These are phyloP conservation scores for Meyerozyma sp. DNA, from an alignment of 1,139 yeast species.

Conservation along the genomic window DNA sequence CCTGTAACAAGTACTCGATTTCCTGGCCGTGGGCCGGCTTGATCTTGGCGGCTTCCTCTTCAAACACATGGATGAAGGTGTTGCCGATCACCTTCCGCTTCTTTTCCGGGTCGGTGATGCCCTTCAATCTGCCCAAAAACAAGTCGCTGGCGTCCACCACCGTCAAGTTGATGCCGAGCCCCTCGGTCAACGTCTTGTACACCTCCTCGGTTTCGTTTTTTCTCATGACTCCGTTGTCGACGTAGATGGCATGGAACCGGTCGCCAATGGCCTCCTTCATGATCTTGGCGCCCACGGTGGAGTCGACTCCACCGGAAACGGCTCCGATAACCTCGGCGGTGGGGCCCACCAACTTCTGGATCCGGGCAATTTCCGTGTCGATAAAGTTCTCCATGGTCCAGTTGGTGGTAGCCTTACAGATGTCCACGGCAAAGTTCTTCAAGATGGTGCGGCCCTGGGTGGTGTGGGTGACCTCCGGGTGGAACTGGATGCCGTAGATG, in stretches of 20 bases:
- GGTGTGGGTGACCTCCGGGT: conserved; percentile 98
- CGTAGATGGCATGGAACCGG: conserved; percentile 96
- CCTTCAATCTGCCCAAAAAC: conserved; percentile 80
- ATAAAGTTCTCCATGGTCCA: conserved; percentile 99
- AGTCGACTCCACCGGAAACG: conserved; percentile 99
- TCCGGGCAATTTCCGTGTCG: conserved; percentile 92
- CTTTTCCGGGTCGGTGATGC: conserved; percentile 97
- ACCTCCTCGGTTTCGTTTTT: conserved; percentile 86
- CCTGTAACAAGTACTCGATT: conserved; percentile 91
- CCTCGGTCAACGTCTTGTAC: conserved; percentile 82
- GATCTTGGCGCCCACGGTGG: conserved; percentile 97
- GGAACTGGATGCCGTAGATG: conserved; percentile 96
- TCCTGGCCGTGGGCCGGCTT: conserved; percentile 87
- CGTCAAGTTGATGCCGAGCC: conserved; percentile 89
- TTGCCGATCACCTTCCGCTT: conserved; percentile 98
- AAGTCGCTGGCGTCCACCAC: conserved; percentile 93
- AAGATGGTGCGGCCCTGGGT: conserved; percentile 81
- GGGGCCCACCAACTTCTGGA: conserved; percentile 88
- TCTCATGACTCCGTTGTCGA: conserved; percentile 97
- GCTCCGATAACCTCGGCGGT: conserved; percentile 99
- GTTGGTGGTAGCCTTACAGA: conserved; percentile 81
- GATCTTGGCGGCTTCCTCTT: conserved; percentile 90
- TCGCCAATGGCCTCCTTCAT: conserved; percentile 98
- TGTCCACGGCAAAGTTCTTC: conserved; percentile 86
- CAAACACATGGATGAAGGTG: conserved; percentile 95